Evolutionary conservation across 192 early-diverging fungal genomes (phyloP).

Genomic region (Backusella mclennaniae): DNA sequence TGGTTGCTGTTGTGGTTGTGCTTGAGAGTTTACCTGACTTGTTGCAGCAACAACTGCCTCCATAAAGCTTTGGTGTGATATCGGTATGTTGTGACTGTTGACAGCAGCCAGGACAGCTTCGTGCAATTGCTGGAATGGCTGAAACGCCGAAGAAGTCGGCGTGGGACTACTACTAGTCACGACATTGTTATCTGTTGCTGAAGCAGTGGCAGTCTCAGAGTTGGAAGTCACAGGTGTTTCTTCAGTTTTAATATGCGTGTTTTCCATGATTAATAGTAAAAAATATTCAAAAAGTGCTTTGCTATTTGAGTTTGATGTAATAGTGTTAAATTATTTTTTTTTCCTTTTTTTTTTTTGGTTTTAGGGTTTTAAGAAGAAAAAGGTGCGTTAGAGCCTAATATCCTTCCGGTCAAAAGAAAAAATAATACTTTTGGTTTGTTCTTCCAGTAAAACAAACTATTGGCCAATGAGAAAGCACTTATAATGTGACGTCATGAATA

Average conservation of each 20-base stretch:
- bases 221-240: conserved; percentile 14
- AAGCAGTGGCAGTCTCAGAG: conserved; percentile 14
- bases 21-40: neutral
- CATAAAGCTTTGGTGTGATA: conserved; percentile 16
- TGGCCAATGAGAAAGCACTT: neutral
- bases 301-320: neutral
- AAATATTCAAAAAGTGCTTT: neutral
- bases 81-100: conserved; percentile 20
- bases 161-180: conserved; percentile 30
- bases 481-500: neutral
- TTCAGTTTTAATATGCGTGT: conserved; percentile 17
- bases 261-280: conserved; percentile 13
- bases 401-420: conserved; percentile 1
- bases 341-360: neutral
- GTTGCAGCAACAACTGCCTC: conserved; percentile 19
- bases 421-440: neutral
- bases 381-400: neutral
- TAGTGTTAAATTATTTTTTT: neutral
- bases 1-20: conserved; percentile 1
- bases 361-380: conserved; percentile 9
- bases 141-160: conserved; percentile 5
- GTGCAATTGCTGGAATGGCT: conserved; percentile 30
- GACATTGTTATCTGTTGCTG: neutral
- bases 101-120: conserved; percentile 32
- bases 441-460: neutral